Percentiles rank a stretch among this genome's conserved stretches.
Evolutionary conservation across 1,139 yeast genomes (phyloP).

Genomic region (Hyphopichia buzzinii): DNA sequence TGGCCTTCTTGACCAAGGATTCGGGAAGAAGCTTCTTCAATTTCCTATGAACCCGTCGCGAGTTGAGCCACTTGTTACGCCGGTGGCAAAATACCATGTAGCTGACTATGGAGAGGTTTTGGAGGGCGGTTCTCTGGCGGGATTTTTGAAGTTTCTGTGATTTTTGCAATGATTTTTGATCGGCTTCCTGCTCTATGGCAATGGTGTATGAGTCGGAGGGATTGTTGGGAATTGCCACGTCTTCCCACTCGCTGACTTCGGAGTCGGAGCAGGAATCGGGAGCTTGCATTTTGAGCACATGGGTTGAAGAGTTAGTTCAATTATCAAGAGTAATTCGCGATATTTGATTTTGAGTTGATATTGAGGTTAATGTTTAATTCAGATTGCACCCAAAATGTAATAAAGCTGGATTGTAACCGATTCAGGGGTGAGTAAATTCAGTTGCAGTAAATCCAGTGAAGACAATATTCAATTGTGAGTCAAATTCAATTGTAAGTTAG

Average conservation of each 20-base stretch:
- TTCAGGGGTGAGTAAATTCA: too few species aligned
- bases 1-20: conserved; percentile 12
- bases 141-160: conserved; percentile 8
- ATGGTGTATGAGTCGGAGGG: conserved; percentile 10
- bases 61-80: conserved; percentile 24
- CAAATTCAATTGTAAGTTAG: too few species aligned
- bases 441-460: too few species aligned
- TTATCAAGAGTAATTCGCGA: too few species aligned
- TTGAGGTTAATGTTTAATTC: too few species aligned
- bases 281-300: too few species aligned
- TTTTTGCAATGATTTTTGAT: conserved; percentile 7
- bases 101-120: conserved; percentile 24
- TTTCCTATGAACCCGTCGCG: conserved; percentile 18
- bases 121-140: conserved; percentile 14
- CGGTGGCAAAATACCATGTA: conserved; percentile 24
- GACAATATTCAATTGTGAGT: too few species aligned
- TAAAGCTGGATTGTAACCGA: too few species aligned
- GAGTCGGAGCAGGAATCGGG: conserved; percentile 8
- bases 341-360: too few species aligned
- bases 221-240: conserved; percentile 12
- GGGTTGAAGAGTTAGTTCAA: too few species aligned
- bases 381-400: too few species aligned
- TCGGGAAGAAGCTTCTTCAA: conserved; percentile 29
- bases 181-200: conserved; percentile 5
- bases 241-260: conserved; percentile 22